Percentiles rank a stretch among this genome's conserved stretches.
These are phyloP conservation scores for Austroboletus eburneus DNA, from an alignment of 768 basidiomycete genomes.

Conservation along the genomic window DNA sequence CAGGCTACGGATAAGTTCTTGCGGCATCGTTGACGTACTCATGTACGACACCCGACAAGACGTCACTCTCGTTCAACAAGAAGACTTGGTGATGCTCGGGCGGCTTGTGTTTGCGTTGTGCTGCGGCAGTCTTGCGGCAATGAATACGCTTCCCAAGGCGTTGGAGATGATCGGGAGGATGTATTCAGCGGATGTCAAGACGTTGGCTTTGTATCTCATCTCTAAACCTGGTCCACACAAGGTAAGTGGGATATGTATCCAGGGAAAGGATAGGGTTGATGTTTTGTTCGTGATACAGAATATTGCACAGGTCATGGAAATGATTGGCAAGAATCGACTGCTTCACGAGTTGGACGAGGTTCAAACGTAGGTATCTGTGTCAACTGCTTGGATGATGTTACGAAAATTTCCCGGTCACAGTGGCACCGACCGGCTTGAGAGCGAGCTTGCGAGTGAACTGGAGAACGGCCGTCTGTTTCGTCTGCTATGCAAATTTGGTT, in stretches of 20 bases:
- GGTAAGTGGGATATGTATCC: slow-evolving; percentile 34
- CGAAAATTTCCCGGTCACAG: slow-evolving; percentile 36
- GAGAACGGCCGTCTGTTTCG: slow-evolving; percentile 93
- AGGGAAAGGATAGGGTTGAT: not conserved
- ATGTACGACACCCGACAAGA: slow-evolving; percentile 68
- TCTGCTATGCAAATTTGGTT: slow-evolving; percentile 89
- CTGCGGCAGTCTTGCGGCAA: slow-evolving; percentile 59
- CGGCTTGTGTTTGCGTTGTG: slow-evolving; percentile 77
- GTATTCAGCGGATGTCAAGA: slow-evolving; percentile 83
- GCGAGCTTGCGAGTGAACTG: slow-evolving; percentile 80
- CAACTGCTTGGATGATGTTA: not conserved
- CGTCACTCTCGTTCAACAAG: slow-evolving; percentile 64
- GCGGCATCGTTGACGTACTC: slow-evolving; percentile 83
- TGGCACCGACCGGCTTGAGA: slow-evolving; percentile 76
- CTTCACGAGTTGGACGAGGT: slow-evolving; percentile 80
- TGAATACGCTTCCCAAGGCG: slow-evolving; percentile 61
- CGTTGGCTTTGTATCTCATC: slow-evolving; percentile 69
- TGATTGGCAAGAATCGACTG: slow-evolving; percentile 62
- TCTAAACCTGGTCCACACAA: slow-evolving; percentile 67
- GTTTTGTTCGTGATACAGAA: slow-evolving; percentile 38
- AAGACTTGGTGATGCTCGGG: slow-evolving; percentile 86
- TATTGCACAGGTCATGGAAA: slow-evolving; percentile 77
- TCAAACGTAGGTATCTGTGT: slow-evolving; percentile 52
- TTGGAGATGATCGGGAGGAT: slow-evolving; percentile 67
- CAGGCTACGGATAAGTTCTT: slow-evolving; percentile 82